These are phyloP conservation scores for Aspergillus nanangensis DNA, from an alignment of 495 filamentous ascomycete genomes.

Conservation along the genomic window DNA sequence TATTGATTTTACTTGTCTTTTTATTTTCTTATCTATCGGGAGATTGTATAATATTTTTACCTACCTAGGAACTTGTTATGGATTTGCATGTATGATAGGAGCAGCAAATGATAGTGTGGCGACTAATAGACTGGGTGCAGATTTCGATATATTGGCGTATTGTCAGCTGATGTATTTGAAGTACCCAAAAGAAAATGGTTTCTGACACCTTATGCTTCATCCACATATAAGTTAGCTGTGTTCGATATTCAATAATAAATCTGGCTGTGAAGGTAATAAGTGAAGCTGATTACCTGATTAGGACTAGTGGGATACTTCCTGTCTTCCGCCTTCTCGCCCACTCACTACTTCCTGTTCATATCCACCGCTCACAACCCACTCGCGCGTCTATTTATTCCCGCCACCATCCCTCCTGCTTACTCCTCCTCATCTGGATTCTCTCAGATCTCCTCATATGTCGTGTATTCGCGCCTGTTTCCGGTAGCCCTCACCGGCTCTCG, in stretches of 20 bases:
- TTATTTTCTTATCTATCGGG: background rate
- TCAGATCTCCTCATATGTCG: background rate
- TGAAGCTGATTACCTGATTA: slow-evolving; percentile 17
- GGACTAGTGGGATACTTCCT: slow-evolving; percentile 13
- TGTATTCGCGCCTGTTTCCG: background rate
- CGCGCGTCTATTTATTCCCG: background rate
- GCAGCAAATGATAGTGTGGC: no score
- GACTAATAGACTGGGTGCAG: no score
- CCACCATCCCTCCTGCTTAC: background rate
- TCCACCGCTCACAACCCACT: background rate
- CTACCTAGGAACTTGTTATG: no score
- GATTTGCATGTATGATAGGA: no score
- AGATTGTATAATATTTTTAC: no score
- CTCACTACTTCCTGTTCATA: slow-evolving; percentile 3
- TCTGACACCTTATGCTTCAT: background rate
- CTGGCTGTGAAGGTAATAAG: no score
- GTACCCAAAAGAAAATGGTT: no score
- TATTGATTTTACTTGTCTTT: background rate
- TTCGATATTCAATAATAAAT: background rate
- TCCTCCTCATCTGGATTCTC: background rate
- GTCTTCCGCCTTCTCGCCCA: slow-evolving; percentile 5
- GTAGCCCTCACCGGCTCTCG: background rate
- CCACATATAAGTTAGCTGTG: background rate
- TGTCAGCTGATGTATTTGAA: no score
- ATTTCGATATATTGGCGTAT: no score